Percentiles rank a stretch among this genome's conserved stretches.
These are phyloP conservation scores for Aspergillus carlsbadensis DNA, from an alignment of 495 filamentous ascomycete genomes.

Conservation along the genomic window DNA sequence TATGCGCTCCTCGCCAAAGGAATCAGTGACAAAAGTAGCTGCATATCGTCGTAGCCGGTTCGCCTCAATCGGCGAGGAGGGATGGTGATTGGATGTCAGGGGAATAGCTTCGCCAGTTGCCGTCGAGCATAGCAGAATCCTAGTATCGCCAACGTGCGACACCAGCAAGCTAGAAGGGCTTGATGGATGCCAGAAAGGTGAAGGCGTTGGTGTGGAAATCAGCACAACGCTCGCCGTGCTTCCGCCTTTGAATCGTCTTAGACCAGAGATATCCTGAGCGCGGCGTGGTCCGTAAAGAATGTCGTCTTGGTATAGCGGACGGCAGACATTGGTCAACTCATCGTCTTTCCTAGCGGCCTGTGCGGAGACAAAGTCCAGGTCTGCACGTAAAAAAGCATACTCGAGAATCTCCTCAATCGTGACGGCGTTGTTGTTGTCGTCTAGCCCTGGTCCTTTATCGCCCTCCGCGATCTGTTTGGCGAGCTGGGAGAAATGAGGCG, in stretches of 20 bases:
- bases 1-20: slow-evolving; percentile 96
- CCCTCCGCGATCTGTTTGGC: slow-evolving; percentile 14
- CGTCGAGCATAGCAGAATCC: slow-evolving; percentile 82
- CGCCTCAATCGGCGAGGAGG: slow-evolving; percentile 79
- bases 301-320: slow-evolving; percentile 76
- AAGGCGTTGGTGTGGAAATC: slow-evolving; percentile 85
- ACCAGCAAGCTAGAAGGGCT: slow-evolving; percentile 80
- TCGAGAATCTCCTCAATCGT: slow-evolving; percentile 59
- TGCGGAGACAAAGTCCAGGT: slow-evolving; percentile 87
- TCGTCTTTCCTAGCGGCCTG: slow-evolving; percentile 75
- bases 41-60: slow-evolving; percentile 82
- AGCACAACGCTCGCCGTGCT: slow-evolving; percentile 86
- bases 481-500: slow-evolving; percentile 56
- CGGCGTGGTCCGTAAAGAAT: slow-evolving; percentile 66
- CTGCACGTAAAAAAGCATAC: slow-evolving; percentile 89
- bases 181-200: slow-evolving; percentile 92
- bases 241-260: slow-evolving; percentile 82
- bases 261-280: slow-evolving; percentile 62
- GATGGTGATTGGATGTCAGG: slow-evolving; percentile 85
- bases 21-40: slow-evolving; percentile 85
- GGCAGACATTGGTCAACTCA: slow-evolving; percentile 65
- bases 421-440: slow-evolving; percentile 19
- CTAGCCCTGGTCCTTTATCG: slow-evolving; percentile 9
- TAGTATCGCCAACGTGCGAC: slow-evolving; percentile 90
- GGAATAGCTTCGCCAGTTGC: slow-evolving; percentile 73